Conservation (phyloP, 805 yeast species). For the Metschnikowia cubensis region DNA sequence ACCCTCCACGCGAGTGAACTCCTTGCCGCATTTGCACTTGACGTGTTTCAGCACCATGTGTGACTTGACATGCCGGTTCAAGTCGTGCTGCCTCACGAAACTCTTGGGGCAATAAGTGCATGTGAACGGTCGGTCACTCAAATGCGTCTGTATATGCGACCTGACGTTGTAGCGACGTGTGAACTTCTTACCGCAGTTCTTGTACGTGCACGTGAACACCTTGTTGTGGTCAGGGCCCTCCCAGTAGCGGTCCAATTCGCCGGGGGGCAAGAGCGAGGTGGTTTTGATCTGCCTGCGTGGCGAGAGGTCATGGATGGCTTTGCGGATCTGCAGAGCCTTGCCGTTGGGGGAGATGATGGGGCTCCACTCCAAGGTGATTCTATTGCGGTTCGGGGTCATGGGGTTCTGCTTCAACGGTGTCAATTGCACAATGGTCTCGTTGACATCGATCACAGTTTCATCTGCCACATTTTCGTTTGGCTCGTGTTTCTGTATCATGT, state of each 20-base stretch:
- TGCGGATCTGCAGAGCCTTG: constrained; percentile 17
- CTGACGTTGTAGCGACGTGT: constrained; percentile 87
- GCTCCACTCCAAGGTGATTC: constrained; percentile 40
- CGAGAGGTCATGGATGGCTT: constrained; percentile 39
- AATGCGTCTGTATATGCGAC: constrained; percentile 94
- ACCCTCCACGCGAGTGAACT: constrained; percentile 87
- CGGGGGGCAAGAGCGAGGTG: constrained; percentile 78
- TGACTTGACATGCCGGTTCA: constrained; percentile 83
- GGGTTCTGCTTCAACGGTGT: constrained; percentile 38
- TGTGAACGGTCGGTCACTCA: constrained; percentile 87
- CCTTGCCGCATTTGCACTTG: constrained; percentile 90
- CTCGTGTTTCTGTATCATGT: not conserved
- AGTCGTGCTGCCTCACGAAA: constrained; percentile 94
- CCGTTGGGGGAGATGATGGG: constrained; percentile 41
- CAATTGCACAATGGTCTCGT: constrained; percentile 38
- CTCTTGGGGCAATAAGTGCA: constrained; percentile 77
- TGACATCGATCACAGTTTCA: constrained; percentile 33
- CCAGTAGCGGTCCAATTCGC: constrained; percentile 80
- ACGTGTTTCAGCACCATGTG: constrained; percentile 68
- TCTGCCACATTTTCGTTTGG: constrained; percentile 20
- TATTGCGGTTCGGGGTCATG: constrained; percentile 33
- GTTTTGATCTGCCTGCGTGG: constrained; percentile 48
- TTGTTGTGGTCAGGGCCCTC: constrained; percentile 74
- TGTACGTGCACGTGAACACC: constrained; percentile 68
- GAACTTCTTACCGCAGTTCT: constrained; percentile 77